phyloP scores from a whole-genome alignment of 805 yeast species.

The Cyberlindnera xylosilytica region DNA sequence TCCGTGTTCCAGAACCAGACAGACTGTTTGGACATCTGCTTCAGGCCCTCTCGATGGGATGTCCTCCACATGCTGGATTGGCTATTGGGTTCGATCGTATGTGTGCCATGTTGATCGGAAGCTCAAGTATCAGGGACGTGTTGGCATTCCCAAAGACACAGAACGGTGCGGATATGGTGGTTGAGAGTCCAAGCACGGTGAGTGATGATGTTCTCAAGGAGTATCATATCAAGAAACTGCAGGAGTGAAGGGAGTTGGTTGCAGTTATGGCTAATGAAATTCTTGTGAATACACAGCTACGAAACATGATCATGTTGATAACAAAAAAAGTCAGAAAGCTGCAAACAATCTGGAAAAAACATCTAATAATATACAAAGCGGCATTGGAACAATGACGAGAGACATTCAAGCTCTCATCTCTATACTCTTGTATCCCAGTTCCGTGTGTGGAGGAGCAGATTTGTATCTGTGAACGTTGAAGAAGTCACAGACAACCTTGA shows the following conservation, averaged over 20 bases:
- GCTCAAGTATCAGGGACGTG: slow-evolving; percentile 81
- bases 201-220: slow-evolving; percentile 44
- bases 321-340: no score
- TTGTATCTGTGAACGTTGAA: slow-evolving; percentile 23
- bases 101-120: slow-evolving; percentile 85
- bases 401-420: slow-evolving; percentile 7
- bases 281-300: no score
- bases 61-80: slow-evolving; percentile 98
- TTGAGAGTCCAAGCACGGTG: slow-evolving; percentile 77
- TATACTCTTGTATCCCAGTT: slow-evolving; percentile 4
- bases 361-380: no score
- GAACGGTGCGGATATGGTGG: slow-evolving; percentile 84
- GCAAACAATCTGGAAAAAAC: no score
- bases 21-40: slow-evolving; percentile 81
- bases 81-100: slow-evolving; percentile 94
- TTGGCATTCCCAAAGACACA: slow-evolving; percentile 94
- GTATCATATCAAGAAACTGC: slow-evolving; percentile 45
- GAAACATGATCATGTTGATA: no score
- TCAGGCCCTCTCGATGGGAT: slow-evolving; percentile 78
- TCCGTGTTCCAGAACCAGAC: slow-evolving; percentile 57
- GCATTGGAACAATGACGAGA: no score
- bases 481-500: slow-evolving; percentile 27
- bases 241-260: no score
- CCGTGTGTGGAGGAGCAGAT: slow-evolving; percentile 13
- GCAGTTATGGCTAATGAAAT: no score